A percentile compares a stretch with the other conserved stretches of the same genome.
These are phyloP conservation scores for Melampsora larici-populina DNA, from an alignment of 1,284 basidiomycete genomes.

Conservation along the genomic window DNA sequence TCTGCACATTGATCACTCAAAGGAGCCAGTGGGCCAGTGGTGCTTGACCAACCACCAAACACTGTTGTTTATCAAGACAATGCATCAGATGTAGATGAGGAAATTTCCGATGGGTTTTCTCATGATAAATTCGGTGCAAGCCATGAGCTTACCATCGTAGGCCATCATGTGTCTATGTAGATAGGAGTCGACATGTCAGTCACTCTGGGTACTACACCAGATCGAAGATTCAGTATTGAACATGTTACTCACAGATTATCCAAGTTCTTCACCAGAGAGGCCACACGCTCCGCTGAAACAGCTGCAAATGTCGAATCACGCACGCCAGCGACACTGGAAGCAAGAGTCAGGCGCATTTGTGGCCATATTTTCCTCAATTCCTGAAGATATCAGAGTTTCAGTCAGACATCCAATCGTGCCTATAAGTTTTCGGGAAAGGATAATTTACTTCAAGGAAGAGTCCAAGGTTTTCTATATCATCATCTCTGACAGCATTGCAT, in stretches of 20 bases:
- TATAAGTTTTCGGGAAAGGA: background rate
- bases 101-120: background rate
- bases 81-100: background rate
- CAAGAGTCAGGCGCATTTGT: conserved; percentile 8
- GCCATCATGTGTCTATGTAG: conserved; percentile 28
- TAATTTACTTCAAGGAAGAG: conserved; percentile 23
- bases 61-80: background rate
- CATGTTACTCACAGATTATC: conserved; percentile 30
- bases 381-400: background rate
- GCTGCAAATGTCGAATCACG: conserved; percentile 9
- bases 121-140: background rate
- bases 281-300: conserved; percentile 14
- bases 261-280: conserved; percentile 8
- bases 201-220: background rate
- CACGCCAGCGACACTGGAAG: conserved; percentile 17
- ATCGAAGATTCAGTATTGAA: background rate
- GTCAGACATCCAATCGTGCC: too few relatives aligned
- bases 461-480: conserved; percentile 22
- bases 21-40: conserved; percentile 36
- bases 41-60: conserved; percentile 31
- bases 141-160: conserved; percentile 26
- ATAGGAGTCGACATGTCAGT: background rate
- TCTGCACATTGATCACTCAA: conserved; percentile 29
- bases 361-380: conserved; percentile 36
- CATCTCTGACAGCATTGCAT: conserved; percentile 18